Percentiles rank a stretch among this genome's conserved stretches.
phyloP scores from a whole-genome alignment of 176 grass and related monocot genomes.

The Rhynchospora tenuis region DNA sequence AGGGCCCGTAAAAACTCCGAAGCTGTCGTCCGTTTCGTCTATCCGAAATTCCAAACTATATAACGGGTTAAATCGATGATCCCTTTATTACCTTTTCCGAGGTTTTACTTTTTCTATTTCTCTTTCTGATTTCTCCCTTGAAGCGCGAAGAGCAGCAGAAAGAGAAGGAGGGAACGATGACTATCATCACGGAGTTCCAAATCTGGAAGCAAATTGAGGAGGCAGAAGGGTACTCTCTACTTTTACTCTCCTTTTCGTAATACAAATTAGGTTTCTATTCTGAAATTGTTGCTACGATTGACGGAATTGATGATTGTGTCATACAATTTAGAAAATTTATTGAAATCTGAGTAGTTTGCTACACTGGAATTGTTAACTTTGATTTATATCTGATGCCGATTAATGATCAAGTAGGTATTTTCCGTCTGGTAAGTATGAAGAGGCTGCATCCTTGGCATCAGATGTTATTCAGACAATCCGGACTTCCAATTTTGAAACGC shows the following conservation, averaged over 20 bases:
- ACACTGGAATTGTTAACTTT: not conserved
- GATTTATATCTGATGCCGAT: not conserved
- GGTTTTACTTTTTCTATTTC: not conserved
- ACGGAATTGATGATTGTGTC: not conserved
- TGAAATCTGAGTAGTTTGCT: not conserved
- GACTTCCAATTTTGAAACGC: constrained; percentile 11
- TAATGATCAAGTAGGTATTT: constrained; percentile 21
- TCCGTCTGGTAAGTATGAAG: constrained; percentile 21
- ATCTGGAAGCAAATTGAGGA: constrained; percentile 27
- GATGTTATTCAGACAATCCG: not conserved
- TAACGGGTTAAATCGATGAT: no score
- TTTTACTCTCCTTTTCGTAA: not conserved
- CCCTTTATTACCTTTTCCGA: not conserved
- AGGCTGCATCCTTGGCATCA: constrained; percentile 21
- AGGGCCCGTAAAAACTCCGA: no score
- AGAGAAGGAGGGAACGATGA: not conserved
- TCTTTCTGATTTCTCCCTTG: not conserved
- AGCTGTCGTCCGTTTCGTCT: no score
- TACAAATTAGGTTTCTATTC: constrained; percentile 10
- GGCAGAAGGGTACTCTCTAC: not conserved
- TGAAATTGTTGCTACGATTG: not conserved
- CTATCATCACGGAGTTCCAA: not conserved
- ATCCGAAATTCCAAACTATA: no score
- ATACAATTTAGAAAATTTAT: not conserved
- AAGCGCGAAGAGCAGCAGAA: not conserved